Evolutionary conservation across 1,284 basidiomycete species (phyloP), one percentile per base, ranked within the genome.

Genomic region (Termitomyces sp.): DNA sequence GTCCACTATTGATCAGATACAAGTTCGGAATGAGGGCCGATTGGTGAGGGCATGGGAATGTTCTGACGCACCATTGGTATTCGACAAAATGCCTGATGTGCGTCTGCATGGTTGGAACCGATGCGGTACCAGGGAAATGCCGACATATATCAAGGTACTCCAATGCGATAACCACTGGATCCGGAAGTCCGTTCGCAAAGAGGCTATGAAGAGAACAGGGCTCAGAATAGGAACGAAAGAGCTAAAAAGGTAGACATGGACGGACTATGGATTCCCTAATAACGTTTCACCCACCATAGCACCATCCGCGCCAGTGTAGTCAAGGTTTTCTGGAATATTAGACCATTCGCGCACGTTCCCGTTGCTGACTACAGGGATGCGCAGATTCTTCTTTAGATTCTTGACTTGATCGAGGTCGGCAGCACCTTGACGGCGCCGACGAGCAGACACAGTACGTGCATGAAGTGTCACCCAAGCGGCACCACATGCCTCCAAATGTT

Each of bases 281-380:
- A 91, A 66, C 16, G 79, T 77, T 64, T 91, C 87, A 7, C 85
- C 88, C 2, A 89, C 83, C 88, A 91, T 91, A 54, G 85, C 65
- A 7, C 88, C 88, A 60, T 86, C 80, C 39, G 86, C 85, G n/a
- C 76, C 72, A 1, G 88, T 88, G 41, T 68, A 68, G 7, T 65
- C 61, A 46, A 77, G 62, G 61, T 89, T 89, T 28, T 63, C 60
- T 53, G 66, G 64, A 9, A 90, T 64, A 63, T 91, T 83, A 31
- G 67, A 65, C 68, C 76, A 82, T 11, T 66, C 68, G 16, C 79
- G 75, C 11, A 91, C 88, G 60, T 91, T 91, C 13, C 88, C 88
- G 61, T 91, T 91, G 67, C 83, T 86, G 48, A 91, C 68, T 44
- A 90, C 78, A 5, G 81, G 83, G 1, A 88, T 68, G 8, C 62